Base-by-base conservation (phyloP, 257 asterid species). In the Penstemon davidsonii region DNA sequence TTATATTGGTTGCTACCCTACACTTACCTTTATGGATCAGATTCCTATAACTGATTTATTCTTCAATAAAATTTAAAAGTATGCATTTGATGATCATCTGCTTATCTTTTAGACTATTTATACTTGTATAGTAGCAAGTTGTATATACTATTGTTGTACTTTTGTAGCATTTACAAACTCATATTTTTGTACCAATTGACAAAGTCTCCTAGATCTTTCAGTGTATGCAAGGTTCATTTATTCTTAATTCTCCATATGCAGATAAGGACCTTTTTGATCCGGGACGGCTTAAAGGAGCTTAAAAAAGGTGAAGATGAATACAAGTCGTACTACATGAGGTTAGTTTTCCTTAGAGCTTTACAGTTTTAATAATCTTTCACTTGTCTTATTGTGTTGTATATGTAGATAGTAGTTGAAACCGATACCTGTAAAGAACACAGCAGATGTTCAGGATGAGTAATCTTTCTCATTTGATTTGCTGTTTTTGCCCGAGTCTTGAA, bases 221-320 rank as follows among this genome's bases (percentile, higher is more conserved):
- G 46, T 39, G 39, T 47, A 50, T 64, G 43, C 38, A 55, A 50
- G 45, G 55, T 67, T 47, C 13, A 52, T 49, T 49, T 69, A 40
- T 72, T 75, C 55, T 49, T 56, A 50, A 50, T 60, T 50, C 46
- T 74, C 6, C 43, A 60, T 75, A 56, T 77, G 82, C 90, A 94
- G 99, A 50, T 88, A 73, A 77, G 97, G 72, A 88, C 99, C 49
- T 94, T 94, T 78, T 76, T 91, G 76, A 91, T 94, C 71, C 87
- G 99, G 78, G 91, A 91, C 82, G 97, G 99, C 75, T 77, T 94
- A 73, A 52, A 89, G 12, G 71, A 83, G 81, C 96, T 94, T 54
- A 94, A 88, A 77, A 87, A 94, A 81, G 99, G 96, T 39, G 91
- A 87, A 78, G 77, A 91, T 75, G 96, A 95, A 3, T 94, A 94